These are phyloP conservation scores for Xylariomycetidae sp. DNA, from an alignment of 2,329 filamentous ascomycete species.

Conservation along the genomic window DNA sequence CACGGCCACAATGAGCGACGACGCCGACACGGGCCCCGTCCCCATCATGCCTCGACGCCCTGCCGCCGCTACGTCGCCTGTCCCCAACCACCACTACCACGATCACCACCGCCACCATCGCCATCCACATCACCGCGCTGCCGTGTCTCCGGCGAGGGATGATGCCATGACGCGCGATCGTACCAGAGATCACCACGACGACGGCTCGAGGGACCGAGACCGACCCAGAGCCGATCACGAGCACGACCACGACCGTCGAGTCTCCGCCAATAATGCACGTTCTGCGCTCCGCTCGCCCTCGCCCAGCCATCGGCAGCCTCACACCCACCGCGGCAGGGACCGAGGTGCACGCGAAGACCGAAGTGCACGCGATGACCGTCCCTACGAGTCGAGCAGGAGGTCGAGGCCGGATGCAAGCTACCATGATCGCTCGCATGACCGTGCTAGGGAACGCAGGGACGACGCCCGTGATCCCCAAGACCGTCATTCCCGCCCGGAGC, in stretches of 20 bases:
- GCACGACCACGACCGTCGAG: constrained; percentile 21
- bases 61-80: constrained; percentile 11
- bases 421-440: constrained; percentile 33
- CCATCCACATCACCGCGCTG: constrained; percentile 12
- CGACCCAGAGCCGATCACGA: too few relatives aligned
- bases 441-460: constrained; percentile 29
- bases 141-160: constrained; percentile 28
- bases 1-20: constrained; percentile 19
- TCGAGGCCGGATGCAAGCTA: constrained; percentile 28
- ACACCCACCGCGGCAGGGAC: constrained; percentile 17
- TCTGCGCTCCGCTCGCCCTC: constrained; percentile 18
- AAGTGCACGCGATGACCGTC: constrained; percentile 16
- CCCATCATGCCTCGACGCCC: constrained; percentile 16
- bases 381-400: constrained; percentile 28
- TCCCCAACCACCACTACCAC: neutral
- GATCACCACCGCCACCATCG: constrained; percentile 7
- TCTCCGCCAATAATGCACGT: constrained; percentile 14
- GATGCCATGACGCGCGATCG: constrained; percentile 37
- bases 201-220: constrained; percentile 29
- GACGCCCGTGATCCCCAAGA: constrained; percentile 13
- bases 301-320: constrained; percentile 16
- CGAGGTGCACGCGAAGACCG: constrained; percentile 18
- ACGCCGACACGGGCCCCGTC: constrained; percentile 17
- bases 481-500: constrained; percentile 14
- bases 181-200: constrained; percentile 27